Evolutionary conservation across 108 stramenopile species (phyloP), one percentile per base, ranked within the genome.

Genomic region (Ochromonas danica): DNA sequence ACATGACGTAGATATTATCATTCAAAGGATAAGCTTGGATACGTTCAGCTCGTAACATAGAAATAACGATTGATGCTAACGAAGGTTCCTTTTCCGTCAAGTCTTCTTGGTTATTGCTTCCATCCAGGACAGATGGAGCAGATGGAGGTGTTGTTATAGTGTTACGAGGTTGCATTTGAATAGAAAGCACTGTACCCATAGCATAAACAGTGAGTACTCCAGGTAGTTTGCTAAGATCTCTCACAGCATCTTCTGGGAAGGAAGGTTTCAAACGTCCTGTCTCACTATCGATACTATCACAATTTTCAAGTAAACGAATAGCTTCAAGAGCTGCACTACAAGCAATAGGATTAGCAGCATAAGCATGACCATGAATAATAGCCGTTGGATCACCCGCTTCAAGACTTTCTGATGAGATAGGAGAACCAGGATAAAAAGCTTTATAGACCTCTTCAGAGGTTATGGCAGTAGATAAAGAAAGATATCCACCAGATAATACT

Each of bases 281-380:
- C 25, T 38, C 22, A 6, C 17, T 43, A 25, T n/a, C 42, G 40
- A 10, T 14, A 17, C 42, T 30, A 25, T 31, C 28, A 45, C 14
- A 74, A 30, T n/a, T n/a, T 45, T 43, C 25, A 41, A 74, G 40
- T 30, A 43, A 45, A 41, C 43, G n/a, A 25, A 82, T n/a, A 41
- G 43, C 33, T 39, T 82, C 78, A 70, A 84, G 75, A n/a, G 82
- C 84, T 3, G 82, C 84, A 25, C 82, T 79, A 41, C 84, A 84
- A n/a, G 79, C 84, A 25, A 82, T 71, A 1, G 84, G 84, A 45
- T 82, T 78, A 28, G 84, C 84, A 3, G 84, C 80, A 80, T 82
- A 84, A 30, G 81, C 81, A 75, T 84, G 84, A 3, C 84, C 84
- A 70, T 84, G 84, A 28, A 84, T 70, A 17, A 84, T 82, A 22